Percentiles rank a stretch among this genome's conserved stretches.
Evolutionary conservation across 495 filamentous ascomycete genomes (phyloP).

Genomic region (Aspergillus biplanus): DNA sequence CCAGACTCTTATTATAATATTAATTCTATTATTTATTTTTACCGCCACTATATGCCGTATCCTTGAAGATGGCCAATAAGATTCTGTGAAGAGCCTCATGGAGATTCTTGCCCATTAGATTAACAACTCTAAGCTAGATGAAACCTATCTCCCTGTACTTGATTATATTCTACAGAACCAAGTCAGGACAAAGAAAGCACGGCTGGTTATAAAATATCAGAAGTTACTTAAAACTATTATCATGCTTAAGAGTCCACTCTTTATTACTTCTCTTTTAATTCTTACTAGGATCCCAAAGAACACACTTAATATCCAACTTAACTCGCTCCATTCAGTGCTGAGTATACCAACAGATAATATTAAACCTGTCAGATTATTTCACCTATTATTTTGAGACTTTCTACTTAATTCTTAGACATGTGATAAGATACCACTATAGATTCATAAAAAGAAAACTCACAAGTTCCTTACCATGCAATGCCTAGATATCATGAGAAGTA

Average conservation of each 20-base stretch:
- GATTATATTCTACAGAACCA: constrained; percentile 14
- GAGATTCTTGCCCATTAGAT: neutral
- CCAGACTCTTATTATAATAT: constrained; percentile 18
- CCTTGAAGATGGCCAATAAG: neutral
- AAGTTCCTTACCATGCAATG: constrained; percentile 18
- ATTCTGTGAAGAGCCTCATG: neutral
- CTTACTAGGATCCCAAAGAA: constrained; percentile 20
- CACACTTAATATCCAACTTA: constrained; percentile 21
- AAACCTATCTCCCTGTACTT: constrained; percentile 35
- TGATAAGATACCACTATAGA: neutral
- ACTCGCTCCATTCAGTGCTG: constrained; percentile 33
- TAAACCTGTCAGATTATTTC: constrained; percentile 17
- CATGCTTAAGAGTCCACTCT: constrained; percentile 27
- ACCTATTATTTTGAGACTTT: constrained; percentile 34
- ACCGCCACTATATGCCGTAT: constrained; percentile 12
- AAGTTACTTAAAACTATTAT: constrained; percentile 3
- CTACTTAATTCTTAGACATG: constrained; percentile 18
- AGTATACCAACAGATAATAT: constrained; percentile 30
- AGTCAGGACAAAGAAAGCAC: neutral
- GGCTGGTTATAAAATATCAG: neutral
- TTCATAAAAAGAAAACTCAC: constrained; percentile 29
- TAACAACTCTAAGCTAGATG: constrained; percentile 20
- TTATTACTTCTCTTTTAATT: constrained; percentile 21
- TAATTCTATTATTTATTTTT: constrained; percentile 37
- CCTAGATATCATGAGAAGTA: constrained; percentile 33